Base-by-base conservation (phyloP, 2,329 filamentous ascomycete species). In the Drechslerella dactyloides region DNA sequence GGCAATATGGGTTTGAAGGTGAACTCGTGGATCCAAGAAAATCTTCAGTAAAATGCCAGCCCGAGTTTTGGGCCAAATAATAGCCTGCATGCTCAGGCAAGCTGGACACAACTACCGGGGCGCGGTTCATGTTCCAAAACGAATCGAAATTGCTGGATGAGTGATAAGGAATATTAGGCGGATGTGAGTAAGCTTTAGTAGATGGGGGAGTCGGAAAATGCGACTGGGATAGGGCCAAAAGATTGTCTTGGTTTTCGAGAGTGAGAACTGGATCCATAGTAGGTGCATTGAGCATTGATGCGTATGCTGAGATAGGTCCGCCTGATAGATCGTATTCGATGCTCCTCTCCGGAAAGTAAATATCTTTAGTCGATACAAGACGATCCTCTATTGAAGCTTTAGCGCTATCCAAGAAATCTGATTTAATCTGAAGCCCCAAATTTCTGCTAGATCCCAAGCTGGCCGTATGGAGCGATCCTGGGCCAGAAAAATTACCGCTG, bases 241-340 rank as follows among this genome's bases (percentile, higher is more conserved):
- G 30, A 24, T 65, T 65, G 35, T 72, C 68, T 27, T 72, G 68
- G 50, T 72, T 65, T 33, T 72, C 68, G 2, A 72, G 37, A 10
- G 60, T 72, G 19, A 72, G 44, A 6, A 72, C 68, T 5, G 68
- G 68, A 21, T 72, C 68, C 37, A 65, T 27, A 42, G 21, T 42
- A 21, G 68, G 60, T 1, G 53, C 66, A 24, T 50, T 70, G 27
- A 72, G 55, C 7, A 72, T 65, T 4, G 68, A 72, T 52, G 68
- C 59, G 24, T 65, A 72, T 33, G 55, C 42, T 24, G 68, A 23
- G 13, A 72, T 57, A 24, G 66, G 53, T 1, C 55, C 66, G 1
- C 66, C 66, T 6, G 55, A 64, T 5, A 70, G 30, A 21, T 64
- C 59, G 1, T 44, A 50, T 24, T 72, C 55, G 15, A 21, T 57